Conservation (phyloP, 2,329 filamentous ascomycete genomes). For the Alternaria rosae region DNA sequence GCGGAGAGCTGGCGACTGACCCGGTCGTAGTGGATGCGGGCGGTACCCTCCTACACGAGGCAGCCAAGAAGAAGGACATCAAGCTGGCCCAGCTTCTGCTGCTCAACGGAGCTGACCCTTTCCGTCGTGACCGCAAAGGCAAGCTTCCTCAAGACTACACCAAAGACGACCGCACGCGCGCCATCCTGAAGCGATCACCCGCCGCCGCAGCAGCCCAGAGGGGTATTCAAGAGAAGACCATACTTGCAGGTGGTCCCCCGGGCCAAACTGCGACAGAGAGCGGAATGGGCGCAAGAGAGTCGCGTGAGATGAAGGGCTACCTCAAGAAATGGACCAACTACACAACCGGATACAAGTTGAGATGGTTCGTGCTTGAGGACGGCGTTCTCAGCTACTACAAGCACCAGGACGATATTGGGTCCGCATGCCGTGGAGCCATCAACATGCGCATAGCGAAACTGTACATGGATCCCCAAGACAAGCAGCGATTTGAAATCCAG, state of each 20-base stretch:
- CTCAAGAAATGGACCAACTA: slow-evolving; percentile 99
- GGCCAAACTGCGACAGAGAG: slow-evolving; percentile 66
- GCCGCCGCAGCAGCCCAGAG: slow-evolving; percentile 93
- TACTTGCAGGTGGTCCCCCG: slow-evolving; percentile 75
- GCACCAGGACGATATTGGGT: slow-evolving; percentile 95
- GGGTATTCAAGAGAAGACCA: slow-evolving; percentile 96
- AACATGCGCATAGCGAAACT: slow-evolving; percentile 97
- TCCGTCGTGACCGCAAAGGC: slow-evolving; percentile 91
- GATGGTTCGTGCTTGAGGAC: slow-evolving; percentile 98
- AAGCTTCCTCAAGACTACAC: slow-evolving; percentile 96
- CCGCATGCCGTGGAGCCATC: slow-evolving; percentile 94
- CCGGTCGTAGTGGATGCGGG: slow-evolving; percentile 77
- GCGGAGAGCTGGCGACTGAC: slow-evolving; percentile 85
- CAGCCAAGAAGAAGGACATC: slow-evolving; percentile 84
- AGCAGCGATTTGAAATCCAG: slow-evolving; percentile 96
- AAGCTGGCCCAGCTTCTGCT: slow-evolving; percentile 89
- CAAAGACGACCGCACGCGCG: slow-evolving; percentile 87
- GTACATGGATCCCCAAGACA: slow-evolving; percentile 96
- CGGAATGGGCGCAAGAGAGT: slow-evolving; percentile 77
- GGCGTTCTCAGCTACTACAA: slow-evolving; percentile 99
- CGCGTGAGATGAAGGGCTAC: slow-evolving; percentile 97
- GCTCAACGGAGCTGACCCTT: slow-evolving; percentile 94
- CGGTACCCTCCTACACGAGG: slow-evolving; percentile 93
- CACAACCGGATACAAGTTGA: slow-evolving; percentile 91
- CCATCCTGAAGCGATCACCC: slow-evolving; percentile 91